Evolutionary conservation across 495 filamentous ascomycete genomes (phyloP), one percentile per base, ranked within the genome.

Genomic region (Cenococcum geophilum): DNA sequence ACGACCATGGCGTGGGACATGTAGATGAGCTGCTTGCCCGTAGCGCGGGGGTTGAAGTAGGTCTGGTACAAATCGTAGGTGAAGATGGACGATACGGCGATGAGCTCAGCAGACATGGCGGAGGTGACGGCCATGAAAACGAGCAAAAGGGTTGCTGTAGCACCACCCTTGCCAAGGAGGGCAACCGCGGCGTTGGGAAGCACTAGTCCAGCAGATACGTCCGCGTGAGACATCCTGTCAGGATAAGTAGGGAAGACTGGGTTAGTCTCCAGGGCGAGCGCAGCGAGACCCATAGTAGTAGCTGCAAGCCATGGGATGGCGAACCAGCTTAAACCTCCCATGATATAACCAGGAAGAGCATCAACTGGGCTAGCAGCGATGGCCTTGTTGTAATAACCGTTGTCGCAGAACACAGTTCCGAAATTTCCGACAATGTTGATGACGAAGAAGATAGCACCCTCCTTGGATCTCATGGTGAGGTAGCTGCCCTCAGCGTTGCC

Each of bases 41-140:
- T 74, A 10, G 77, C 83, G 9, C 62, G 37, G 12, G 82, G 83
- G 59, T 83, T 82, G 69, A 82, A 64, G 66, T 83, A 82, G 20
- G 79, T 81, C 65, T 82, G 79, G 67, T 79, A 83, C 40, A 96
- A 83, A 71, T 97, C 92, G 69, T 96, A 97, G 42, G 92, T 96
- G 75, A 86, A 87, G 74, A 97, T 95, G 27, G 87, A 91, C 21
- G 88, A 92, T 48, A 96, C 92, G 40, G 92, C 92, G 60, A 97
- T 96, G 32, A 96, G 76, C 72, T 97, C 89, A 0, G 89, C 87
- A 14, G 91, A 96, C 55, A 86, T 89, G 11, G 92, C 92, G 11
- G 84, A 89, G 1, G 92, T 97, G 48, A 97, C 92, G 18, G 92
- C 92, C 89, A 97, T 95, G 78, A 97, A 97, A 56, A 97, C 83